Base-by-base conservation (phyloP, 2,329 filamentous ascomycete species). In the Ophiosphaerella narmari region DNA sequence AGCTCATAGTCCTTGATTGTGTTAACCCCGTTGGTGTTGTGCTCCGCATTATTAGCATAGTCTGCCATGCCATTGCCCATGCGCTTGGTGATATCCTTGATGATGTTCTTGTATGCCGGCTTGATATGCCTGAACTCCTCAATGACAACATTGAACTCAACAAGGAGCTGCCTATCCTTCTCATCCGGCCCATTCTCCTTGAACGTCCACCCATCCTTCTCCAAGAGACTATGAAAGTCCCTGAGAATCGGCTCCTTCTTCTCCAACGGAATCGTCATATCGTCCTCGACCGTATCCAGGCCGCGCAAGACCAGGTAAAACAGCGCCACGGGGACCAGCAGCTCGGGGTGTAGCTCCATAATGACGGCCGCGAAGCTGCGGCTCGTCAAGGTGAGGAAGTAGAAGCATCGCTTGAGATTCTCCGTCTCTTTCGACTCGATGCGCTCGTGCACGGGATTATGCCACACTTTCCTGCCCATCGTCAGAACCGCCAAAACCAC, bases 1-100 rank as follows among this genome's bases (percentile, higher is more conserved):
- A 92, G 79, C 77, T 99, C 92, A 74, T 97, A 99, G 63, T 97
- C 92, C 44, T 87, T 82, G 62, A 96, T 77, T 0, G 89, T 93
- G 68, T 91, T 82, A 51, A 97, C 87, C 40, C 91, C 91, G 52
- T 91, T 85, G 59, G 83, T 78, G 64, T 91, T 90, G 74, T 89
- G 83, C 64, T 94, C 90, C 12, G 90, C 87, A 65, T 95, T 94
- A 61, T 89, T 81, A 35, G 85, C 89, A 72, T 96, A 99, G 76
- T 99, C 93, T 24, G 94, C 94, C 94, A 99, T 99, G 62, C 94
- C 94, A 68, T 97, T 92, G 57, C 92, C 93, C 94, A 99, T 99
- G 77, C 91, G 89, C 68, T 86, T 80, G 29, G 91, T 91, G 69
- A 97, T 96, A 65, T 97, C 93, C 75, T 88, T 87, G 75, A 99